phyloP scores from a whole-genome alignment of 495 filamentous ascomycete genomes.

The Immersiella caudata region DNA sequence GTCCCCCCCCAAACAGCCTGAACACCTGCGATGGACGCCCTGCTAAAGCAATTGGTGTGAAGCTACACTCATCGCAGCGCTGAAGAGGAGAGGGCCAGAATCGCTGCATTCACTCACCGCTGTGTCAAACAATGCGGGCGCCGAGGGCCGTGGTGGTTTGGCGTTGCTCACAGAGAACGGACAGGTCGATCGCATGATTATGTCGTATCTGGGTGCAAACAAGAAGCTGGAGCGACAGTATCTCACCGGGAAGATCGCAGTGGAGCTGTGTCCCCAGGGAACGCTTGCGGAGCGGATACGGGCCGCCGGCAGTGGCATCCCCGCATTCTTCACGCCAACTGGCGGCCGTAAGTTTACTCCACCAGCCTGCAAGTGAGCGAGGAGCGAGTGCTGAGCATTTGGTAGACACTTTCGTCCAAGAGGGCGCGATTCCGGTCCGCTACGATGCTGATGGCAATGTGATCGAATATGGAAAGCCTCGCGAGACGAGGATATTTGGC shows the following conservation, averaged over 20 bases:
- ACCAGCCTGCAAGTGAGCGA: background rate
- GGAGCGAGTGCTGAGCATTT: background rate
- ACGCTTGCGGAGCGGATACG: constrained; percentile 65
- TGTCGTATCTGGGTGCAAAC: constrained; percentile 65
- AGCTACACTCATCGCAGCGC: constrained; percentile 55
- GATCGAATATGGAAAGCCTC: constrained; percentile 55
- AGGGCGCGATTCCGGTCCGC: constrained; percentile 60
- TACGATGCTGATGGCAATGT: constrained; percentile 56
- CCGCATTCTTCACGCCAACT: constrained; percentile 68
- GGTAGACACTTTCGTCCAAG: constrained; percentile 60
- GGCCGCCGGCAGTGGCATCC: constrained; percentile 67
- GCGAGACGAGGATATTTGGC: constrained; percentile 62
- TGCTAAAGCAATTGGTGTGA: background rate
- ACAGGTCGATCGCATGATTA: constrained; percentile 62
- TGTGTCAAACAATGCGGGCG: constrained; percentile 68
- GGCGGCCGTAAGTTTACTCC: constrained; percentile 50
- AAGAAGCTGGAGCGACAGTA: constrained; percentile 67
- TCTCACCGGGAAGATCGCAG: constrained; percentile 60
- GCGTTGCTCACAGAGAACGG: constrained; percentile 56
- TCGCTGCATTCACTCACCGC: constrained; percentile 59
- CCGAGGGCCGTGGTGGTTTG: constrained; percentile 57
- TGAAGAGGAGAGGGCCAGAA: constrained; percentile 48
- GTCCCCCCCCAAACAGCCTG: constrained; percentile 20
- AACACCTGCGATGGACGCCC: background rate
- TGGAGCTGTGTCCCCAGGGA: constrained; percentile 68